Conservation (phyloP, 2,329 filamentous ascomycete genomes). For the Nigrograna mackinnonii region DNA sequence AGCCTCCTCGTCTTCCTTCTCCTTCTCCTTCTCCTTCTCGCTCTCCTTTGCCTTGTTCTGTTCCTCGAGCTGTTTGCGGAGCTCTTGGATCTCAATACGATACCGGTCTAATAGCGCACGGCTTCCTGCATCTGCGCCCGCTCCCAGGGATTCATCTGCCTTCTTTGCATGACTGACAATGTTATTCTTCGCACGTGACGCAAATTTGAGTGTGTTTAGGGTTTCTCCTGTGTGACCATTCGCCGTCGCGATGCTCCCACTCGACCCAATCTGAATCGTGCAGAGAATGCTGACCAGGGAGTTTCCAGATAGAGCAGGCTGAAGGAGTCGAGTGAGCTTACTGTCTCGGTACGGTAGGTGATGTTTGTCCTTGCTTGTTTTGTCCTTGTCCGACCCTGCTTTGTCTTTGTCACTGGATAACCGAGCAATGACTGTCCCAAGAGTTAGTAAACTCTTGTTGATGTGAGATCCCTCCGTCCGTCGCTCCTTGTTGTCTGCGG, state of each 20-base stretch:
- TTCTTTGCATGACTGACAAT: slow-evolving; percentile 97
- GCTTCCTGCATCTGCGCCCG: slow-evolving; percentile 79
- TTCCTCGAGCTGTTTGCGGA: slow-evolving; percentile 79
- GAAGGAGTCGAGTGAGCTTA: slow-evolving; percentile 90
- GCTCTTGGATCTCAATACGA: slow-evolving; percentile 85
- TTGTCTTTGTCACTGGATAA: slow-evolving; percentile 91
- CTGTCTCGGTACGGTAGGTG: slow-evolving; percentile 97
- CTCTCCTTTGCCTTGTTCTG: slow-evolving; percentile 65
- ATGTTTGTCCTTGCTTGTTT: slow-evolving; percentile 85
- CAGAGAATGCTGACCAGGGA: slow-evolving; percentile 97
- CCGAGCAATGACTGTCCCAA: slow-evolving; percentile 92
- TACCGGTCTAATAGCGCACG: slow-evolving; percentile 90
- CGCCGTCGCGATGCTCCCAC: slow-evolving; percentile 70
- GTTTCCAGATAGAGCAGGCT: slow-evolving; percentile 89
- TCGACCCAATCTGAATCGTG: slow-evolving; percentile 87
- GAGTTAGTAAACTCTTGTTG: slow-evolving; percentile 94
- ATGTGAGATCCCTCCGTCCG: slow-evolving; percentile 95
- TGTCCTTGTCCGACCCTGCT: slow-evolving; percentile 63
- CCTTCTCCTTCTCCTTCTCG: slow-evolving; percentile 61
- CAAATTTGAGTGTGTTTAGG: slow-evolving; percentile 95
- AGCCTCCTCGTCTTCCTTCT: slow-evolving; percentile 70
- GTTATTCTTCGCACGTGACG: slow-evolving; percentile 94
- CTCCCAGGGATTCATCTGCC: slow-evolving; percentile 82
- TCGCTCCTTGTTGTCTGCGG: slow-evolving; percentile 92
- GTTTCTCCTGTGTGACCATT: slow-evolving; percentile 84